Evolutionary conservation across 768 basidiomycete genomes (phyloP), one percentile per base, ranked within the genome.

Genomic region (Candolleomyces eurysporus): DNA sequence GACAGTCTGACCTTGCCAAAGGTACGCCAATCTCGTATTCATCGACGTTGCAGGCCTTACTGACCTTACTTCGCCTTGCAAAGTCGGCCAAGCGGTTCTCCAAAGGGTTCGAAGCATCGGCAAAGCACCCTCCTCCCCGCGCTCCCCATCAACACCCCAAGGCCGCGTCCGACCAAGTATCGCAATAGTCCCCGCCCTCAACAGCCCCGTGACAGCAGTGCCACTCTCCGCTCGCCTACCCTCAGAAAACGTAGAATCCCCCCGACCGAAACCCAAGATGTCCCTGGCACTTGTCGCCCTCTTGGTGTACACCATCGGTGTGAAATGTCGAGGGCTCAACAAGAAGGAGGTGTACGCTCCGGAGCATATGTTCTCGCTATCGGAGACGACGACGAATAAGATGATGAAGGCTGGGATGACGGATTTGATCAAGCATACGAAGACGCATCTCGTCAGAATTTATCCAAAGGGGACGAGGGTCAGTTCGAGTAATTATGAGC

Each of bases 251-350:
- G 9, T 53, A 46, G 57, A 63, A 64, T 59, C 64, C 32, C 31
- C 61, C 76, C 70, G 62, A 66, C 73, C 49, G 19, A 91, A 90
- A 73, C 78, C 77, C 21, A 90, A 86, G 71, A 92, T 94, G 85
- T 94, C 95, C 0, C 64, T 80, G 4, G 81, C 82, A 2, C 82
- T 99, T 2, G 83, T 87, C 1, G 78, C 84, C 0, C 81, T 98
- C n/a, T 82, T 99, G 10, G 91, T 98, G 30, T 98, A 98, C 73
- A 98, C 96, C 3, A 87, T 96, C 50, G 97, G 97, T 7, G 95
- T 98, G 61, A 97, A 97, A 69, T 97, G 90, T 64, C 88, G 88
- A 16, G 96, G 96, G 0, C 84, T 99, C 66, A 82, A 96, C 73
- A 94, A 96, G 22, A 89, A 93, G 68, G 90, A 93, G 67, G 75